Percentiles rank a stretch among this genome's conserved stretches.
phyloP scores from a whole-genome alignment of 371 early-diverging fungal species.

The Rozella allomycis region DNA sequence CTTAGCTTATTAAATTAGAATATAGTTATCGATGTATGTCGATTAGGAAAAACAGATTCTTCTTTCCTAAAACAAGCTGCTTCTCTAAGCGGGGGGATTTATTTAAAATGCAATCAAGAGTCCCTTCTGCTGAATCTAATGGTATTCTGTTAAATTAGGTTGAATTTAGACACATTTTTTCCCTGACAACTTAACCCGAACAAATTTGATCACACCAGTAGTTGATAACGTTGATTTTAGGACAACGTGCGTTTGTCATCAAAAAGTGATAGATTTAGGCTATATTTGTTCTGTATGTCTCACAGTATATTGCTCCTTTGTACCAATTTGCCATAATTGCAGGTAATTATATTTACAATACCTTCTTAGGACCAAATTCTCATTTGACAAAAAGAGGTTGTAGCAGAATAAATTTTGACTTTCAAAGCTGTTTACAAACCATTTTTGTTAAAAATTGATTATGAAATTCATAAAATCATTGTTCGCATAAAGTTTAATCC shows the following conservation, averaged over 20 bases:
- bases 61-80: constrained; percentile 82
- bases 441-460: too few species aligned
- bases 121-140: constrained; percentile 59
- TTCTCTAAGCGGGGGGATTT: constrained; percentile 67
- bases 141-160: constrained; percentile 15
- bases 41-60: constrained; percentile 46
- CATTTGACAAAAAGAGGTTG: too few species aligned
- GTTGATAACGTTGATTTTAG: constrained; percentile 72
- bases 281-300: constrained; percentile 89
- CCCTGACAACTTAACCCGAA: constrained; percentile 50
- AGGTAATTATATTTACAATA: too few species aligned
- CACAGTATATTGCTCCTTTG: constrained; percentile 39
- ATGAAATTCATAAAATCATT: too few species aligned
- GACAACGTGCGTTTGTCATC: constrained; percentile 91
- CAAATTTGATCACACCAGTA: constrained; percentile 41
- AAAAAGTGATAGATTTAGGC: constrained; percentile 65
- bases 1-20: constrained; percentile 14
- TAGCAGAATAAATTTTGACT: too few species aligned
- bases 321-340: too few species aligned
- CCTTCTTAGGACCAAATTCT: too few species aligned
- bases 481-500: too few species aligned
- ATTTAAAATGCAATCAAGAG: constrained; percentile 33
- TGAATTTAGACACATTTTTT: constrained; percentile 21
- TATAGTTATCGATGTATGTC: constrained; percentile 71
- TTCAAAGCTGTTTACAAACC: too few species aligned